Percentiles rank a stretch among this genome's conserved stretches.
Evolutionary conservation across 2,329 filamentous ascomycete species (phyloP).

Genomic region (Paraphaeosphaeria minitans): DNA sequence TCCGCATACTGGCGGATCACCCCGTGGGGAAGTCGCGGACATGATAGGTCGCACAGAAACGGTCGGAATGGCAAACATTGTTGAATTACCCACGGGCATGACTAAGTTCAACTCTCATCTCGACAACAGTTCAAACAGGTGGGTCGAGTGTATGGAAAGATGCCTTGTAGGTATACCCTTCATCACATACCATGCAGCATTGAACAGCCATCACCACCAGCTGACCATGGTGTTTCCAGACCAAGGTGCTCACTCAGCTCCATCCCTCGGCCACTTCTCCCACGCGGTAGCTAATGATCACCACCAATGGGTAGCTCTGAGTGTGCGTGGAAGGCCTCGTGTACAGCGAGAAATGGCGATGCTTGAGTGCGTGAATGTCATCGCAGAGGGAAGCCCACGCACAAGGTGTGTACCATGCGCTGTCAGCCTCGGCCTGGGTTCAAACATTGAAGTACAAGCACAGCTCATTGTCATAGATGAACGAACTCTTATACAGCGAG

Average conservation of each 20-base stretch:
- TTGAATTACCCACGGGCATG: background rate
- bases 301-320: background rate
- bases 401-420: too few species aligned
- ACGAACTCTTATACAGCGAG: background rate
- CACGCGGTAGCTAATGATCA: background rate
- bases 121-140: background rate
- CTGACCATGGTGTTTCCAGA: background rate
- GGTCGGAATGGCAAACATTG: constrained; percentile 5
- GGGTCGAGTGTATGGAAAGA: too few species aligned
- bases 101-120: background rate
- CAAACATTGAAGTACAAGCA: too few species aligned
- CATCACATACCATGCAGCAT: too few species aligned
- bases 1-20: constrained; percentile 12
- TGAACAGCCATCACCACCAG: background rate
- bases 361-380: too few species aligned
- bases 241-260: background rate
- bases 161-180: too few species aligned
- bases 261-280: background rate
- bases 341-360: too few species aligned
- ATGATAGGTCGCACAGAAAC: constrained; percentile 8
- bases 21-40: constrained; percentile 7
- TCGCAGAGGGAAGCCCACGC: too few species aligned
- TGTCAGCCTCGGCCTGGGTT: too few species aligned
- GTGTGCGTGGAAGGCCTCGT: too few species aligned
- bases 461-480: background rate